Conservation (phyloP, 441 rosid species). For the Bocquillonia castaneifolia region DNA sequence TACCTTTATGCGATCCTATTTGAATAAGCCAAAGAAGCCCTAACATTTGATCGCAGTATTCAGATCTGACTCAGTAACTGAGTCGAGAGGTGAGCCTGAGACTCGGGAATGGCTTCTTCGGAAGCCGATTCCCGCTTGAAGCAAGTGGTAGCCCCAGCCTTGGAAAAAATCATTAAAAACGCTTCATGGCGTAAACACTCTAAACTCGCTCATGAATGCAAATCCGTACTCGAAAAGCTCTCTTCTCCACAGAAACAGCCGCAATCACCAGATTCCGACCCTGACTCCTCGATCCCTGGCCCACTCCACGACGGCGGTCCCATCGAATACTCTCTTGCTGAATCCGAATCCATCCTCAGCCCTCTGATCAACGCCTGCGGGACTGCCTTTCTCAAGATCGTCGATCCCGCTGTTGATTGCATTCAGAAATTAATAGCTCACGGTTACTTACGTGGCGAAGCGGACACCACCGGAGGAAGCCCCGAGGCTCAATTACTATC, state of each 20-base stretch:
- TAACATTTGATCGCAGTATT: slow-evolving; percentile 16
- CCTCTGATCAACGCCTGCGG: slow-evolving; percentile 80
- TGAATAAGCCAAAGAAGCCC: not conserved
- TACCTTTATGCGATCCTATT: slow-evolving; percentile 23
- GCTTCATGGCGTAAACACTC: slow-evolving; percentile 99
- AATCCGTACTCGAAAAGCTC: slow-evolving; percentile 66
- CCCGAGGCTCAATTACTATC: slow-evolving; percentile 59
- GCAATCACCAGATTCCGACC: slow-evolving; percentile 48
- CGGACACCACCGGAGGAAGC: slow-evolving; percentile 65
- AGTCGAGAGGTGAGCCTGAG: slow-evolving; percentile 33
- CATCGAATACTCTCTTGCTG: slow-evolving; percentile 61
- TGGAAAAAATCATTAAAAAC: slow-evolving; percentile 81
- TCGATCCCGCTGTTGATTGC: slow-evolving; percentile 83
- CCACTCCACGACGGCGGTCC: slow-evolving; percentile 82
- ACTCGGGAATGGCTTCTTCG: slow-evolving; percentile 99
- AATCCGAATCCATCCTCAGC: slow-evolving; percentile 70
- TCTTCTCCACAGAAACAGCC: slow-evolving; percentile 37
- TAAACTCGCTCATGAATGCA: slow-evolving; percentile 86
- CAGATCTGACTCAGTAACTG: slow-evolving; percentile 47
- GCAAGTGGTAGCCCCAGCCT: slow-evolving; percentile 66
- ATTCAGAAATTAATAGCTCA: slow-evolving; percentile 80
- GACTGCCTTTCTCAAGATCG: slow-evolving; percentile 74
- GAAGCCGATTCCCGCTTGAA: slow-evolving; percentile 97
- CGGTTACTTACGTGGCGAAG: slow-evolving; percentile 91
- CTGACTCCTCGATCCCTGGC: slow-evolving; percentile 62